These are phyloP conservation scores for Fomitiporia mediterranea DNA, from an alignment of 1,284 basidiomycete species.

Conservation along the genomic window DNA sequence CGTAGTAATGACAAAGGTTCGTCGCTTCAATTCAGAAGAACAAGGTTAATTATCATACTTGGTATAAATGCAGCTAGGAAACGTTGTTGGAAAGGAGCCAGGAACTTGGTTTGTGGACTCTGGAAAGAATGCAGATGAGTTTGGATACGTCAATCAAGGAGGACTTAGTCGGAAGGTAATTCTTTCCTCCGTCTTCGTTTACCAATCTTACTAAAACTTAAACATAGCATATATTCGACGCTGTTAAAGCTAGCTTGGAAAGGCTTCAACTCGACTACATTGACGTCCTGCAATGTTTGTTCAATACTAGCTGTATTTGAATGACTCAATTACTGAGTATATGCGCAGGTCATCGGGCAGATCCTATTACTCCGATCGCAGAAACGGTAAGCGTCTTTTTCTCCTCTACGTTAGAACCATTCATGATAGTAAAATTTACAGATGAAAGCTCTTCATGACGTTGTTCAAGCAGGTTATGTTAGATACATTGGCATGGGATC, in stretches of 20 bases:
- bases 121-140: too few species aligned
- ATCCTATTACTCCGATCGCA: constrained; percentile 23
- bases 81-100: too few species aligned
- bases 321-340: not conserved
- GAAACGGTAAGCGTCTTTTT: constrained; percentile 21
- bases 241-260: constrained; percentile 38
- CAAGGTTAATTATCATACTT: too few species aligned
- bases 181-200: constrained; percentile 23
- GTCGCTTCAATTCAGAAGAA: not conserved
- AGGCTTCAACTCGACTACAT: constrained; percentile 42
- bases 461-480: constrained; percentile 40
- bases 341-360: constrained; percentile 30
- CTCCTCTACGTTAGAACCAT: not conserved
- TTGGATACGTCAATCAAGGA: constrained; percentile 36
- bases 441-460: constrained; percentile 48
- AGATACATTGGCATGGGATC: constrained; percentile 47
- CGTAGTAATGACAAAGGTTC: constrained; percentile 38
- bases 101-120: not conserved
- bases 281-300: constrained; percentile 37
- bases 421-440: constrained; percentile 27
- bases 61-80: too few species aligned
- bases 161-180: constrained; percentile 38
- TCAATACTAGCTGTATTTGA: constrained; percentile 25
- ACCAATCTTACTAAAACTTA: not conserved
- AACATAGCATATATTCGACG: constrained; percentile 45